Evolutionary conservation across 352 stramenopile species (phyloP).

Genomic region (Aphanomyces invadans): DNA sequence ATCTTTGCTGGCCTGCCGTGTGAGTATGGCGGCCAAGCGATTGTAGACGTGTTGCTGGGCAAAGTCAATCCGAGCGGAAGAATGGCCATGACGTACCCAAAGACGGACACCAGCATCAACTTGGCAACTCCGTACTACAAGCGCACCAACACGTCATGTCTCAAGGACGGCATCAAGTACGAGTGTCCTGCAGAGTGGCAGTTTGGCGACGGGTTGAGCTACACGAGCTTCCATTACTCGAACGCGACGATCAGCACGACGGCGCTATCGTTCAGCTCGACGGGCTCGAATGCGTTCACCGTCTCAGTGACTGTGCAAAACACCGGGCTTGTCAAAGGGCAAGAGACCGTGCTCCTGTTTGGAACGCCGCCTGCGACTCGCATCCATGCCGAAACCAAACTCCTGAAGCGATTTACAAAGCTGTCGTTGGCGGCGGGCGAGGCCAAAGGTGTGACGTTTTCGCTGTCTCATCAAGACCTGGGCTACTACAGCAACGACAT

Average conservation of each 20-base stretch:
- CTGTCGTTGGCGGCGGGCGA: slow-evolving; percentile 45
- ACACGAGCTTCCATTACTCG: slow-evolving; percentile 53
- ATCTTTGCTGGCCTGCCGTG: slow-evolving; percentile 66
- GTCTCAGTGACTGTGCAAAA: slow-evolving; percentile 41
- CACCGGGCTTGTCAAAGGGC: slow-evolving; percentile 33
- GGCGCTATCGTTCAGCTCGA: slow-evolving; percentile 27
- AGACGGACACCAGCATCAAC: slow-evolving; percentile 29
- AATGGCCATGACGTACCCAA: slow-evolving; percentile 74
- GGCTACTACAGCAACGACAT: slow-evolving; percentile 56
- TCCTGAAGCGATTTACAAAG: slow-evolving; percentile 73
- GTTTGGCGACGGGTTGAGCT: slow-evolving; percentile 65
- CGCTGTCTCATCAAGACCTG: slow-evolving; percentile 44
- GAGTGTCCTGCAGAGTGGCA: slow-evolving; percentile 37
- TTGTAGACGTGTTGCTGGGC: slow-evolving; percentile 64
- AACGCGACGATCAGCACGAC: slow-evolving; percentile 41
- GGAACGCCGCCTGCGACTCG: slow-evolving; percentile 52
- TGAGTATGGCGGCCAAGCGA: slow-evolving; percentile 62
- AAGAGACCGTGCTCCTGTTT: slow-evolving; percentile 72
- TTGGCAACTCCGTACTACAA: slow-evolving; percentile 25
- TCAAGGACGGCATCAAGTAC: slow-evolving; percentile 31
- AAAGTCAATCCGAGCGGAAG: slow-evolving; percentile 61
- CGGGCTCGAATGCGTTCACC: slow-evolving; percentile 28
- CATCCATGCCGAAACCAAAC: slow-evolving; percentile 68
- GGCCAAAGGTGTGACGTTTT: slow-evolving; percentile 32
- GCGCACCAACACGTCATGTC: slow-evolving; percentile 29